These are phyloP conservation scores for Cutaneotrichosporon curvatum DNA, from an alignment of 1,284 basidiomycete species.

Conservation along the genomic window DNA sequence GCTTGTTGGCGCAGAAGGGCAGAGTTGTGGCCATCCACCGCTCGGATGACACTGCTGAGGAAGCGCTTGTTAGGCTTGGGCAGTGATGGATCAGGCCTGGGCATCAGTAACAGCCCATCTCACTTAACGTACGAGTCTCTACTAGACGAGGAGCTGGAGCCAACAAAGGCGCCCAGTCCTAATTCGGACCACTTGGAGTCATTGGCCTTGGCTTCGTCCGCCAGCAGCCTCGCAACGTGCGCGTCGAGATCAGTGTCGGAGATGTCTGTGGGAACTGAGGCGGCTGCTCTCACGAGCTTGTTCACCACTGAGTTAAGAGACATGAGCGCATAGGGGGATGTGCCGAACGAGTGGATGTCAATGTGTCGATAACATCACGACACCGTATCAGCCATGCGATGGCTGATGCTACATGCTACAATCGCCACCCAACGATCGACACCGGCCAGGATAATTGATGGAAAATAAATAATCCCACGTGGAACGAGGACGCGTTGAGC, in stretches of 20 bases:
- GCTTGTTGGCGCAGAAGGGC: constrained; percentile 70
- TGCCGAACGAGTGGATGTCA: background rate
- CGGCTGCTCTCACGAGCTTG: constrained; percentile 70
- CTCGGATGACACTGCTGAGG: constrained; percentile 75
- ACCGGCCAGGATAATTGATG: background rate
- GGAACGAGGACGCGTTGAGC: constrained; percentile 2
- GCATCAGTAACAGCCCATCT: constrained; percentile 12
- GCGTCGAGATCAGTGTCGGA: constrained; percentile 77
- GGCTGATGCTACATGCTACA: background rate
- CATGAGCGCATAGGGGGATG: background rate
- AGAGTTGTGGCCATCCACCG: constrained; percentile 86
- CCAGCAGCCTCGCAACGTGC: constrained; percentile 77
- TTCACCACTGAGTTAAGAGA: constrained; percentile 75
- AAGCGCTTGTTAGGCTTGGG: constrained; percentile 88
- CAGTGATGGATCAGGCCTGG: constrained; percentile 47
- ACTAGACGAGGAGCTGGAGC: constrained; percentile 22
- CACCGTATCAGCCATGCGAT: no score
- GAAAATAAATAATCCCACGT: constrained; percentile 1
- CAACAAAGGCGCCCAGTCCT: constrained; percentile 39
- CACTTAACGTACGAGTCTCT: no score
- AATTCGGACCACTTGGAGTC: constrained; percentile 53
- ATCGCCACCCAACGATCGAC: background rate
- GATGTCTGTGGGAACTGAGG: constrained; percentile 57
- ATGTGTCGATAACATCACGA: background rate
- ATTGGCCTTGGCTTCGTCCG: constrained; percentile 83